Percentiles rank a stretch among this genome's conserved stretches.
phyloP scores from a whole-genome alignment of 2,329 filamentous ascomycete species.

The Phialocephala subalpina region DNA sequence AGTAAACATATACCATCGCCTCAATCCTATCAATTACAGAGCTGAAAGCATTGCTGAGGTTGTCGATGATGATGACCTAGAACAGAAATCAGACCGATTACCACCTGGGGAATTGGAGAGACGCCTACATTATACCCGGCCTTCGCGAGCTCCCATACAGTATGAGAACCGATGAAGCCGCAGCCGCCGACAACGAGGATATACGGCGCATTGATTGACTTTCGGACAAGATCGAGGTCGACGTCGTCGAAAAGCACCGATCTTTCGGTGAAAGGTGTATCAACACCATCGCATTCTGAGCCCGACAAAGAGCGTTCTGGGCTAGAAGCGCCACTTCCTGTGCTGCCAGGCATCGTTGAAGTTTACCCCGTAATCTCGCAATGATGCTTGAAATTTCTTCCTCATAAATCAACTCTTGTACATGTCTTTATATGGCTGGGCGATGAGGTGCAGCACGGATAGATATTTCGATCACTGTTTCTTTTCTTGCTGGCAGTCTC shows the following conservation, averaged over 20 bases:
- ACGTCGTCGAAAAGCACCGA: conserved; percentile 36
- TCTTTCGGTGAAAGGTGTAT: conserved; percentile 37
- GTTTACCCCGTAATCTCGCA: conserved; percentile 20
- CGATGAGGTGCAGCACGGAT: conserved; percentile 20
- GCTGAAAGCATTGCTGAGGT: conserved; percentile 46
- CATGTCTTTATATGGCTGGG: conserved; percentile 32
- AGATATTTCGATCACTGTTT: conserved; percentile 17
- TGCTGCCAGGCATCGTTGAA: conserved; percentile 32
- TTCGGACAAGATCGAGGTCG: conserved; percentile 31
- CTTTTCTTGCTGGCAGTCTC: conserved; percentile 22
- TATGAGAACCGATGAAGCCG: conserved; percentile 59
- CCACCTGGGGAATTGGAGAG: neutral
- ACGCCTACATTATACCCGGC: conserved; percentile 50
- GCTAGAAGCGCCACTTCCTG: conserved; percentile 32
- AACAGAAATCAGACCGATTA: neutral
- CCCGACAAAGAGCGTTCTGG: conserved; percentile 30
- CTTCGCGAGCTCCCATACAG: conserved; percentile 56
- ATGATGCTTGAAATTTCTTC: conserved; percentile 18
- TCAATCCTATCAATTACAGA: conserved; percentile 34
- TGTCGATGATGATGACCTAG: conserved; percentile 48
- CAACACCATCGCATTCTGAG: conserved; percentile 33
- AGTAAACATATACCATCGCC: conserved; percentile 33
- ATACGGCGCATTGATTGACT: conserved; percentile 27
- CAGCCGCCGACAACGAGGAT: conserved; percentile 55
- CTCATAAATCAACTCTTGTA: conserved; percentile 24